Percentiles rank a stretch among this genome's conserved stretches.
phyloP scores from a whole-genome alignment of 441 rosid species.

The Hypseocharis bilobata region DNA sequence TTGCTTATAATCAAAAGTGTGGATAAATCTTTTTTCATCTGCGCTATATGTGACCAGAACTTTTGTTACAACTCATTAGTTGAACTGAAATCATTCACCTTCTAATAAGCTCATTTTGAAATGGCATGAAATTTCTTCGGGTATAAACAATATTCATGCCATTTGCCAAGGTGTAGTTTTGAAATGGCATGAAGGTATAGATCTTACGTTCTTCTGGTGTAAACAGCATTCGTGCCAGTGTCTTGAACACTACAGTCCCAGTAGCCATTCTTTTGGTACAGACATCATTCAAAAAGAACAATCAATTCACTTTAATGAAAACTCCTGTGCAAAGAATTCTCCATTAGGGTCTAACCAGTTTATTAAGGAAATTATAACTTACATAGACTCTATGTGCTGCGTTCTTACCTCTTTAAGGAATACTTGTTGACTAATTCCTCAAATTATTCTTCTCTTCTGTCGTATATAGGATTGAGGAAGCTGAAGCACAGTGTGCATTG shows the following conservation, averaged over 20 bases:
- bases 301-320: background rate
- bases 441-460: constrained; percentile 4
- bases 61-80: too few species aligned
- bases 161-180: too few species aligned
- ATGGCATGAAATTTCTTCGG: too few species aligned
- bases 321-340: background rate
- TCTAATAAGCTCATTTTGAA: background rate
- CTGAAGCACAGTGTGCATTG: constrained; percentile 86
- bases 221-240: background rate
- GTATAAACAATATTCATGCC: too few species aligned
- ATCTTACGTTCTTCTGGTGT: too few species aligned
- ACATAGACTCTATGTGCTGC: background rate
- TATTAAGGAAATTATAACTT: background rate
- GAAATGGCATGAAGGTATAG: too few species aligned
- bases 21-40: background rate
- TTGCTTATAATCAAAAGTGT: background rate
- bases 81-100: too few species aligned
- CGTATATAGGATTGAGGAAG: constrained; percentile 69
- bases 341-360: background rate
- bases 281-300: too few species aligned
- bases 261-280: too few species aligned
- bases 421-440: background rate
- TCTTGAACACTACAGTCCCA: too few species aligned
- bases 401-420: background rate
- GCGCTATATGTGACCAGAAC: too few species aligned